Evolutionary conservation across 495 filamentous ascomycete genomes (phyloP), one percentile per base, ranked within the genome.

Genomic region (Annulohypoxylon bovei): DNA sequence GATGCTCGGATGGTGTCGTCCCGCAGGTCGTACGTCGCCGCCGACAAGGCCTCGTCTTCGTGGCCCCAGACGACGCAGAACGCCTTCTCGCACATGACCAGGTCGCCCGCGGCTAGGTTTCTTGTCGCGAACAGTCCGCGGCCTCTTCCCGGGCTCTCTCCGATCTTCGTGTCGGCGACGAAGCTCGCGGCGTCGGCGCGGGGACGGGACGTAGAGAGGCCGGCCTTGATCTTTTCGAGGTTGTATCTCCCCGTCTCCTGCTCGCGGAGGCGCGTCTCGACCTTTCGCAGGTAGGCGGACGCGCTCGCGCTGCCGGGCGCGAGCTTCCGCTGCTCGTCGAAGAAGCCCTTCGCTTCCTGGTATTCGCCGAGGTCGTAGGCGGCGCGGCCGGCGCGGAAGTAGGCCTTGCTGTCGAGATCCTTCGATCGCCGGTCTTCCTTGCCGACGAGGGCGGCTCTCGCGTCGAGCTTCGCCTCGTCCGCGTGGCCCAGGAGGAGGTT

Each of bases 61-160:
- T 70, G 54, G n/a, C 64, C 69, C 69, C 69, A 72, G 22, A 68
- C 69, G 11, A 68, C 69, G 22, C 68, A 75, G 58, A 88, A 85
- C 0, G 85, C 82, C 50, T 88, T 88, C 71, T 87, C 84, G 42
- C 82, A 85, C 25, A 86, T 70, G 4, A 87, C 71, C 5, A 87
- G 70, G 25, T 85, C 83, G 0, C 85, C 86, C 6, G 76, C 77
- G 44, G 80, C 70, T 18, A 88, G 79, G 22, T 78, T 81, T 14
- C 75, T 54, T 5, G 81, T 83, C 0, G 83, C 80, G 61, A 86
- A 87, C 6, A 86, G 58, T 2, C 85, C 84, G 14, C 80, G 75
- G 1, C 85, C 68, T 16, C 56, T 47, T 23, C 56, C 55, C 14
- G 37, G 27, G 49, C 62, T 71, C 6, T 55, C 47, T 40, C 32